phyloP scores from a whole-genome alignment of 345 rosid species.

The Citrus australasica region DNA sequence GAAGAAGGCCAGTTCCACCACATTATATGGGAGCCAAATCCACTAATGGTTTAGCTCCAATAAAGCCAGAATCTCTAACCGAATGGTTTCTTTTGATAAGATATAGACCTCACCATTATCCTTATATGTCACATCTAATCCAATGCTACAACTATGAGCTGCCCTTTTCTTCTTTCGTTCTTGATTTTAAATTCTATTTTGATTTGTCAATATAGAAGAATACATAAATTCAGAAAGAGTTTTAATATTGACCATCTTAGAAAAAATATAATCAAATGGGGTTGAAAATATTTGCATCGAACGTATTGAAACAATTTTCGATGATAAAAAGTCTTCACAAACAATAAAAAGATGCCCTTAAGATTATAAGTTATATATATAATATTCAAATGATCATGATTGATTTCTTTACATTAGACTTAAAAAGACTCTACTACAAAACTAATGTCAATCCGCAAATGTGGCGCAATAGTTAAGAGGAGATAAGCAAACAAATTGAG shows the following conservation, averaged over 20 bases:
- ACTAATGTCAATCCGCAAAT: background rate
- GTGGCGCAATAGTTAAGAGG: background rate
- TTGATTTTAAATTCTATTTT: background rate
- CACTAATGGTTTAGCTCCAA: constrained; percentile 25
- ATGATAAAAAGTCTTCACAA: background rate
- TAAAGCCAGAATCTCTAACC: constrained; percentile 34
- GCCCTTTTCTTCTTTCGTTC: constrained; percentile 6
- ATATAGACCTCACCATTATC: constrained; percentile 34
- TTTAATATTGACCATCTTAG: background rate
- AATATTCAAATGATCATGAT: background rate
- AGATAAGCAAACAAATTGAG: constrained; percentile 8
- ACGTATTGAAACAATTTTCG: background rate
- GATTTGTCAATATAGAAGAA: background rate
- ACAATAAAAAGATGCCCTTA: background rate
- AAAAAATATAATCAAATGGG: background rate
- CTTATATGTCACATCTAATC: constrained; percentile 20
- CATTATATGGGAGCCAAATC: constrained; percentile 22
- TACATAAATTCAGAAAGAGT: background rate
- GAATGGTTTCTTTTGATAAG: constrained; percentile 31
- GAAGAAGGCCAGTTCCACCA: background rate
- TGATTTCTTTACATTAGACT: background rate
- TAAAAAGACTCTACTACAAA: background rate
- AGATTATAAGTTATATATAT: no score
- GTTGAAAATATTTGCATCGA: background rate
- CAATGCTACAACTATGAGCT: background rate